Percentiles rank a stretch among this genome's conserved stretches.
These are phyloP conservation scores for Yamadazyma kitorensis DNA, from an alignment of 805 yeast genomes.

Conservation along the genomic window DNA sequence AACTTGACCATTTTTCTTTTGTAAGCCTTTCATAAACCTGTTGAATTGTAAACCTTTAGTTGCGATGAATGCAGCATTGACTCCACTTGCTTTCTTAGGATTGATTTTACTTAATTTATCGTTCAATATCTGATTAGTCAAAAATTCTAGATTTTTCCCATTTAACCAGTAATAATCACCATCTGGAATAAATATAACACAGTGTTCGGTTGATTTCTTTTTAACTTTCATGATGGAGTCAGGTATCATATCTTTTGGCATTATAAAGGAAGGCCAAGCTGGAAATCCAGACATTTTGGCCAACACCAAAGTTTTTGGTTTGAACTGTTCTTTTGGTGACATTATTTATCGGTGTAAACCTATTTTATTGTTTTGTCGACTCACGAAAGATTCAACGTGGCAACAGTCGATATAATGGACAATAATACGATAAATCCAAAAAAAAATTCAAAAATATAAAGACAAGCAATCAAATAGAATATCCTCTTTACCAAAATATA, in stretches of 20 bases:
- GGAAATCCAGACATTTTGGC: constrained; percentile 46
- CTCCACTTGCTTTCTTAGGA: constrained; percentile 21
- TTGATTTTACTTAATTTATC: constrained; percentile 18
- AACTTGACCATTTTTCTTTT: constrained; percentile 14
- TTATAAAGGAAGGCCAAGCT: constrained; percentile 50
- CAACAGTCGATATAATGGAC: too few relatives aligned
- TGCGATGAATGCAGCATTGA: constrained; percentile 37
- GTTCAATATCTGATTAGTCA: constrained; percentile 29
- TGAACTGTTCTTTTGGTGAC: constrained; percentile 30
- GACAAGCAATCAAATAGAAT: too few relatives aligned
- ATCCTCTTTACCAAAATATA: too few relatives aligned
- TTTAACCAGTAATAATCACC: constrained; percentile 46
- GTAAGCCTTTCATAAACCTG: constrained; percentile 30
- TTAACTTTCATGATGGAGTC: constrained; percentile 31
- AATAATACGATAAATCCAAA: too few relatives aligned
- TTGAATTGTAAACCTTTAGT: constrained; percentile 37
- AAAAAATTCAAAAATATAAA: too few relatives aligned
- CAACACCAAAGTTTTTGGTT: constrained; percentile 39
- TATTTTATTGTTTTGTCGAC: too few relatives aligned
- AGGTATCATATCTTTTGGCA: constrained; percentile 39
- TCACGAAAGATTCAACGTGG: too few relatives aligned
- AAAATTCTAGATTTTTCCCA: constrained; percentile 32
- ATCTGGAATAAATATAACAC: constrained; percentile 46
- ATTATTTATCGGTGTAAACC: too few relatives aligned
- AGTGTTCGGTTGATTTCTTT: constrained; percentile 33